Conservation (phyloP, 371 early-diverging fungal species). For the Blyttiomyces sp. region DNA sequence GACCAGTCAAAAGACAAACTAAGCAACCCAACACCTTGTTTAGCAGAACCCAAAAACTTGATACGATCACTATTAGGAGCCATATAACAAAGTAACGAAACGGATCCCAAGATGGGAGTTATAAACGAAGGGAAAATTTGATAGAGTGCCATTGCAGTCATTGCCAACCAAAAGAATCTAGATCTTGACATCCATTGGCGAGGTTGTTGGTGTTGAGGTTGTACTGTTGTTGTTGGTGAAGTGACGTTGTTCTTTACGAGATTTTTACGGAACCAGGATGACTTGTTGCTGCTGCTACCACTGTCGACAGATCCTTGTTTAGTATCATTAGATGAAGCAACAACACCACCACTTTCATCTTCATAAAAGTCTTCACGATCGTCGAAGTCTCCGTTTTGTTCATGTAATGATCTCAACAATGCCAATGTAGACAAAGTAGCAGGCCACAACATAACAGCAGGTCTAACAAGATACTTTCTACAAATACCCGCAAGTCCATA, state of each 20-base stretch:
- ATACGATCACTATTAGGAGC: not conserved
- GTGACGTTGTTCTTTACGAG: not conserved
- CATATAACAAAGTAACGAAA: slow-evolving; percentile 64
- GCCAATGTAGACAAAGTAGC: slow-evolving; percentile 65
- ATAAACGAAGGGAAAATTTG: slow-evolving; percentile 72
- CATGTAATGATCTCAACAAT: slow-evolving; percentile 71
- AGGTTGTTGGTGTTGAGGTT: not conserved
- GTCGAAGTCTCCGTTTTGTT: slow-evolving; percentile 6
- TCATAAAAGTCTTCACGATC: not conserved
- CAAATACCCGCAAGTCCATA: slow-evolving; percentile 80
- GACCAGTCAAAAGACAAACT: slow-evolving; percentile 31
- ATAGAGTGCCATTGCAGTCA: slow-evolving; percentile 54
- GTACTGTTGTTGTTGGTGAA: not conserved
- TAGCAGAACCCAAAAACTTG: slow-evolving; percentile 14
- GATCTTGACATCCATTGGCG: slow-evolving; percentile 39
- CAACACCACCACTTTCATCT: too few species aligned
- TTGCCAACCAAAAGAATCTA: slow-evolving; percentile 63
- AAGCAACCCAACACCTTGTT: slow-evolving; percentile 24
- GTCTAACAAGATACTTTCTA: slow-evolving; percentile 75
- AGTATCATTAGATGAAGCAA: too few species aligned
- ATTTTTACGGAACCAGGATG: too few species aligned
- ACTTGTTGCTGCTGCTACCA: too few species aligned
- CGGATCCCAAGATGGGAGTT: slow-evolving; percentile 64
- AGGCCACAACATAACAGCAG: slow-evolving; percentile 87
- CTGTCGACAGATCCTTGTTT: too few species aligned